Base-by-base conservation (phyloP, 2,329 filamentous ascomycete genomes). In the Talaromyces sp. region DNA sequence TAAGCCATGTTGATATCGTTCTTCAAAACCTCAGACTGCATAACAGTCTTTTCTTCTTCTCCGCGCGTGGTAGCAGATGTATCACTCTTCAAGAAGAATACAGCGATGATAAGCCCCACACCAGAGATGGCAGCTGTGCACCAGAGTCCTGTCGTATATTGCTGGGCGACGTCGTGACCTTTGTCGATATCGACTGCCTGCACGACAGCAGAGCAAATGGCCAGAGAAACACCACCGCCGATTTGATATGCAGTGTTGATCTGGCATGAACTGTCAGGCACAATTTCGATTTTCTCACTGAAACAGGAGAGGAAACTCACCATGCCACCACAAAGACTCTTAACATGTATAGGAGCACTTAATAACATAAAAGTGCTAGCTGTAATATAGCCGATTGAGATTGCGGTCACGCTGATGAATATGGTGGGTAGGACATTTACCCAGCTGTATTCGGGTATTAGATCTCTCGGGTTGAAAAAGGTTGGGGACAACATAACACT, bases 171-270 rank as follows among this genome's bases (percentile, higher is more conserved):
- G 11, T 56, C 55, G 13, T 71, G 75, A 3, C 72, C 73, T 53
- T 76, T 73, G 32, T 72, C 66, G 11, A 71, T 71, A 58, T 78
- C 75, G 3, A 76, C 73, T 2, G 71, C 72, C 58, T 77, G 65
- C 1, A 75, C 74, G 3, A 75, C 70, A 4, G 77, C 73, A 29
- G 74, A 69, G 3, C 74, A 72, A 27, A 77, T 69, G n/a, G 76
- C 76, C 21, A 78, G 66, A 1, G 73, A 73, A 0, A 78, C 74
- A 1, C 75, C 75, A 24, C 71, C 74, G 9, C 76, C 76, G 24
- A 78, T 76, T 66, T 78, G 76, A 61, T 77, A 78, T 4, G 76
- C 75, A 4, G 76, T 78, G 58, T 78, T 78, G 41, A 78, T 66
- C 69, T 70, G 50, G 5, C 21, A 56, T 2, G 29, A 13, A 46